phyloP scores from a whole-genome alignment of 2,329 filamentous ascomycete genomes.

The Alternaria burnsii region DNA sequence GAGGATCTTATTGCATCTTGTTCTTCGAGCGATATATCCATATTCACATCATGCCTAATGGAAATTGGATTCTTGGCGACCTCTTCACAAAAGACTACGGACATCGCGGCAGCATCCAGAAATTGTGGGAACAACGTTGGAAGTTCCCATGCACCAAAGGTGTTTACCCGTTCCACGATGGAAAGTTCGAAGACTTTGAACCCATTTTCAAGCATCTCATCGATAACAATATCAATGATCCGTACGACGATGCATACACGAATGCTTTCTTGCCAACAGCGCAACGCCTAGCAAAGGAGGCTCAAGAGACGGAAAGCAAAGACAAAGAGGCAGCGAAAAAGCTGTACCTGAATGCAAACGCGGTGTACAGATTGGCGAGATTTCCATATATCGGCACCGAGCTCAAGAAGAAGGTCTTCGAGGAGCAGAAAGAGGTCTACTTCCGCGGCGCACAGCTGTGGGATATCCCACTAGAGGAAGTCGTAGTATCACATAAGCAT shows the following conservation, averaged over 20 bases:
- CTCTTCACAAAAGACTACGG: conserved; percentile 50
- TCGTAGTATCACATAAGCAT: conserved; percentile 66
- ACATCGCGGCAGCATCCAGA: conserved; percentile 44
- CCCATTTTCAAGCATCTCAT: conserved; percentile 58
- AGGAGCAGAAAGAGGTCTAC: conserved; percentile 71
- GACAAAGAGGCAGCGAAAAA: conserved; percentile 63
- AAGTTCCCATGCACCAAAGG: conserved; percentile 51
- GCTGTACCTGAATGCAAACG: conserved; percentile 73
- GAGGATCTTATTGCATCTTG: background rate
- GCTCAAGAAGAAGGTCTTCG: conserved; percentile 68
- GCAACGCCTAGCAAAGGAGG: conserved; percentile 62
- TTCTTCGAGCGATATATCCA: background rate
- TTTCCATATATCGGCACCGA: conserved; percentile 66
- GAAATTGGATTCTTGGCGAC: conserved; percentile 48
- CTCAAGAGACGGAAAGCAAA: conserved; percentile 30
- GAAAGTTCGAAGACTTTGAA: conserved; percentile 71
- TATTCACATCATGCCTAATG: conserved; percentile 32
- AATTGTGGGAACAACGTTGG: conserved; percentile 47
- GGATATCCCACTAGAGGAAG: conserved; percentile 66
- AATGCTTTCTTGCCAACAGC: conserved; percentile 68
- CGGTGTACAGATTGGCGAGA: conserved; percentile 75
- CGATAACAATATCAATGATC: conserved; percentile 69
- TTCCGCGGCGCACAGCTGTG: conserved; percentile 59
- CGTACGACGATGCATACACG: conserved; percentile 71
- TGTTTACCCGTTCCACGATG: conserved; percentile 78